Conservation (phyloP, 768 basidiomycete genomes). For the Mycena olivaceomarginata region DNA sequence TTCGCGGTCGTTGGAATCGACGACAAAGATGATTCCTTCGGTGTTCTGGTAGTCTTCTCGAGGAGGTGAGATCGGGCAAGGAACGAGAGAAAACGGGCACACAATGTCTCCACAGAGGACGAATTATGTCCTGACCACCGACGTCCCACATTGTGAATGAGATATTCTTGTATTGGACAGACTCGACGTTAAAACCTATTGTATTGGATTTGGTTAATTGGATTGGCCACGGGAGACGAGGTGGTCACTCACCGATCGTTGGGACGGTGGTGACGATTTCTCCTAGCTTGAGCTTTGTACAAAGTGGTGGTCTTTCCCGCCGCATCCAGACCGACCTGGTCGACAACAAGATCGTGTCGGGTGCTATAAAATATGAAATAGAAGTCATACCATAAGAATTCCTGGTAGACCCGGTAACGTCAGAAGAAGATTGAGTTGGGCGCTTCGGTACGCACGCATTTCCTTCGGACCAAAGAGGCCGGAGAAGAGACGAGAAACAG, state of each 20-base stretch:
- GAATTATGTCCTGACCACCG: constrained; percentile 99
- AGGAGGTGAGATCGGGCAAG: constrained; percentile 41
- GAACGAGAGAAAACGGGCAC: constrained; percentile 60
- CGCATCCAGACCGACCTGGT: no score
- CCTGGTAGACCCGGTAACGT: no score
- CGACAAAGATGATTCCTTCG: constrained; percentile 99
- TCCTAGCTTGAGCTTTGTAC: no score
- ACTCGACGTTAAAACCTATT: constrained; percentile 99
- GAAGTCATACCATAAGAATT: no score
- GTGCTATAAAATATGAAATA: no score
- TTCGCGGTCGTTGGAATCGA: constrained; percentile 99
- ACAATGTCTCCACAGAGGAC: constrained; percentile 99
- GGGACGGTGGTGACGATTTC: no score
- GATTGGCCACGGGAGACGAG: constrained; percentile 36
- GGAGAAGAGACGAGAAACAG: no score
- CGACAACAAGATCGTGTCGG: no score
- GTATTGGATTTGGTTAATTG: constrained; percentile 34
- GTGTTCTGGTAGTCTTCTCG: constrained; percentile 99
- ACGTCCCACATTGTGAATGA: constrained; percentile 99
- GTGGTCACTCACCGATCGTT: constrained; percentile 25
- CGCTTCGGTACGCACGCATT: no score
- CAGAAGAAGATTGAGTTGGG: no score
- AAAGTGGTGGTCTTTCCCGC: no score
- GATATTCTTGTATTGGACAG: constrained; percentile 99
- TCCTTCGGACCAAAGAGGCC: no score